Conservation (phyloP, 2,329 filamentous ascomycete genomes). For the Trichoderma afroharzianum region DNA sequence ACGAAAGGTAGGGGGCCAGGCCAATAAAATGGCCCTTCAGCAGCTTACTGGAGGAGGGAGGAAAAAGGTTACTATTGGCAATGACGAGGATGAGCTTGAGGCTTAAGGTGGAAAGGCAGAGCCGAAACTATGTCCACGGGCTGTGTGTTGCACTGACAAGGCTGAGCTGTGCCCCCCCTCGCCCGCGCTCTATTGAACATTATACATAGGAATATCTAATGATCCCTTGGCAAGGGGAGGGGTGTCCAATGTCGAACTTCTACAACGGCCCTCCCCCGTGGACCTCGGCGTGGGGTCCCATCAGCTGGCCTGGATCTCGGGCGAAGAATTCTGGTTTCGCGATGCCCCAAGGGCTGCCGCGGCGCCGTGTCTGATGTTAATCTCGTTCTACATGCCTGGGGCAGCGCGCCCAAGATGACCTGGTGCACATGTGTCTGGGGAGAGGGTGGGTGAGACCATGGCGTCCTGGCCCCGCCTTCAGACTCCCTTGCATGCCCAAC, state of each 20-base stretch:
- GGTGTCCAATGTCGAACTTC: constrained; percentile 13
- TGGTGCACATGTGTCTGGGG: constrained; percentile 21
- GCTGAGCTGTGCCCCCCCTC: constrained; percentile 13
- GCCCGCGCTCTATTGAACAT: constrained; percentile 15
- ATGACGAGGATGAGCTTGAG: constrained; percentile 59
- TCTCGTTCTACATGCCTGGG: constrained; percentile 32
- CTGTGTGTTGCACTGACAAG: constrained; percentile 16
- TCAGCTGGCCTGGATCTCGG: constrained; percentile 21
- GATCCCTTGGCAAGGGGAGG: constrained; percentile 24
- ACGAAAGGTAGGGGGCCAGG: constrained; percentile 86
- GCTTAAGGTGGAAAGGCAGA: constrained; percentile 26
- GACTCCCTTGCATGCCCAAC: constrained; percentile 36
- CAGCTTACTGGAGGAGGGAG: constrained; percentile 79
- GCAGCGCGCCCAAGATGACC: constrained; percentile 18
- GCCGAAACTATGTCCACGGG: constrained; percentile 19
- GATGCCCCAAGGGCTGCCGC: constrained; percentile 24
- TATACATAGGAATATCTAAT: constrained; percentile 3
- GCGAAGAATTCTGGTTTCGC: constrained; percentile 29
- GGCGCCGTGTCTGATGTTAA: constrained; percentile 37
- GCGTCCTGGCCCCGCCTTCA: constrained; percentile 28
- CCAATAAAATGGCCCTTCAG: constrained; percentile 86
- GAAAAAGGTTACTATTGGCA: constrained; percentile 83
- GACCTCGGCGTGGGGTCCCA: constrained; percentile 6
- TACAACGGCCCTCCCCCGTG: background rate
- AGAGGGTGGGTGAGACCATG: constrained; percentile 26